Evolutionary conservation across 805 yeast genomes (phyloP).

Genomic region (Grigorovia yakushimaensis): DNA sequence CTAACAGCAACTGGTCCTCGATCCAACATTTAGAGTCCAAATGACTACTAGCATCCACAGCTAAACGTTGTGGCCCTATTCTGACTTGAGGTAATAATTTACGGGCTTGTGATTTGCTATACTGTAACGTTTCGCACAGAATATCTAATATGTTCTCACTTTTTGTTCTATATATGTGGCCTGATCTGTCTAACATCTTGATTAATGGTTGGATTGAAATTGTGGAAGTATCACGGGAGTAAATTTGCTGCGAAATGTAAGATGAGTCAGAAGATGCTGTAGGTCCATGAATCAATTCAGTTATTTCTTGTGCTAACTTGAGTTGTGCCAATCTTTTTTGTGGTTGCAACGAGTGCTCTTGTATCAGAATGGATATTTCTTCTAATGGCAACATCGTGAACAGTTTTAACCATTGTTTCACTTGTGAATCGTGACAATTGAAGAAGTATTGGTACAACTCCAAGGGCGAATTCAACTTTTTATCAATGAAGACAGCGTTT

Average conservation of each 20-base stretch:
- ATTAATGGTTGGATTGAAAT: constrained; percentile 3
- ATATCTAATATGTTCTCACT: constrained; percentile 31
- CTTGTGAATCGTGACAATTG: constrained; percentile 68
- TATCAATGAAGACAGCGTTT: constrained; percentile 83
- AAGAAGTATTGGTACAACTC: constrained; percentile 80
- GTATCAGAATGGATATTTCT: constrained; percentile 45
- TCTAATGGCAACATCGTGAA: constrained; percentile 69
- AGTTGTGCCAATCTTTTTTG: constrained; percentile 64
- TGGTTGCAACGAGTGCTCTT: constrained; percentile 48
- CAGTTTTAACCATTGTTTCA: constrained; percentile 55
- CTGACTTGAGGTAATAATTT: constrained; percentile 37
- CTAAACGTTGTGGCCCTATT: background rate
- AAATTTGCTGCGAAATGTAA: constrained; percentile 48
- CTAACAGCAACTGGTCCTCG: background rate
- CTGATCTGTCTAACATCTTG: constrained; percentile 14
- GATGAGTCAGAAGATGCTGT: constrained; percentile 65
- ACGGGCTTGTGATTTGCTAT: constrained; percentile 48
- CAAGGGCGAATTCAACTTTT: constrained; percentile 64
- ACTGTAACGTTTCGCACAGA: constrained; percentile 32
- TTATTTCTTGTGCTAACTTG: constrained; percentile 71
- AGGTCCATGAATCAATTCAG: constrained; percentile 78
- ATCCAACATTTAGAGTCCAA: background rate
- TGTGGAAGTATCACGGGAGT: constrained; percentile 32
- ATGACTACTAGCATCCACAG: background rate
- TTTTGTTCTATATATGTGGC: constrained; percentile 12